Evolutionary conservation across 2,329 filamentous ascomycete species (phyloP).

Genomic region (Neobulgaria alba): DNA sequence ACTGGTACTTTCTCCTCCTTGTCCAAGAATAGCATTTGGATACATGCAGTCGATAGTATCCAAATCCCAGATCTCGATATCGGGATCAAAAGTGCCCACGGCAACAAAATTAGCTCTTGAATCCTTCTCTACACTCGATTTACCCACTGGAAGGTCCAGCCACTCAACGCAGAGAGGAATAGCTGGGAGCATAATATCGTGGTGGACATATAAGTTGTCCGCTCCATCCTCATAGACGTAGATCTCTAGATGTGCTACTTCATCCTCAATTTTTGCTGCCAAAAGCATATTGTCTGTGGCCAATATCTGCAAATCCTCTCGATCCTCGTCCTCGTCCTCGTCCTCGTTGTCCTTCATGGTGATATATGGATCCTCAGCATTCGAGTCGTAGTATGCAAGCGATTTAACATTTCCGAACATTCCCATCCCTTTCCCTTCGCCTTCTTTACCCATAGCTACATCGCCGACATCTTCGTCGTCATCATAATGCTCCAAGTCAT

Average conservation of each 20-base stretch:
- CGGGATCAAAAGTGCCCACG: constrained; percentile 93
- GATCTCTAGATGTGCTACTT: constrained; percentile 91
- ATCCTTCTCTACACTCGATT: constrained; percentile 51
- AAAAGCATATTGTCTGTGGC: constrained; percentile 88
- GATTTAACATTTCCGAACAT: constrained; percentile 97
- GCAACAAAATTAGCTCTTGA: constrained; percentile 84
- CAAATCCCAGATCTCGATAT: constrained; percentile 97
- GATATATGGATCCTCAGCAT: constrained; percentile 94
- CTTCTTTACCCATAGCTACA: constrained; percentile 53
- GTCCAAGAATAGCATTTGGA: constrained; percentile 88
- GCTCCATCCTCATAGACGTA: constrained; percentile 94
- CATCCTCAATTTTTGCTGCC: constrained; percentile 90
- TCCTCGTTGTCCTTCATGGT: constrained; percentile 63
- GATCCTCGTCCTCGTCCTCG: constrained; percentile 64
- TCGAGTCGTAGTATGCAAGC: constrained; percentile 85
- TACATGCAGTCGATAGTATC: constrained; percentile 98
- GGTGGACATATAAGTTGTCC: constrained; percentile 97
- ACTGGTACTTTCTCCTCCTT: constrained; percentile 44
- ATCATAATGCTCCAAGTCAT: constrained; percentile 93
- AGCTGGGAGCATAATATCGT: constrained; percentile 97
- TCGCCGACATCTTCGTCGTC: constrained; percentile 50
- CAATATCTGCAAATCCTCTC: constrained; percentile 88
- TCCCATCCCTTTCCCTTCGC: constrained; percentile 61
- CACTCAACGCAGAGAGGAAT: constrained; percentile 95
- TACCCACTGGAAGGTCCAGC: constrained; percentile 85